These are phyloP conservation scores for Pseudopithomyces maydicus DNA, from an alignment of 2,329 filamentous ascomycete genomes.

Conservation along the genomic window DNA sequence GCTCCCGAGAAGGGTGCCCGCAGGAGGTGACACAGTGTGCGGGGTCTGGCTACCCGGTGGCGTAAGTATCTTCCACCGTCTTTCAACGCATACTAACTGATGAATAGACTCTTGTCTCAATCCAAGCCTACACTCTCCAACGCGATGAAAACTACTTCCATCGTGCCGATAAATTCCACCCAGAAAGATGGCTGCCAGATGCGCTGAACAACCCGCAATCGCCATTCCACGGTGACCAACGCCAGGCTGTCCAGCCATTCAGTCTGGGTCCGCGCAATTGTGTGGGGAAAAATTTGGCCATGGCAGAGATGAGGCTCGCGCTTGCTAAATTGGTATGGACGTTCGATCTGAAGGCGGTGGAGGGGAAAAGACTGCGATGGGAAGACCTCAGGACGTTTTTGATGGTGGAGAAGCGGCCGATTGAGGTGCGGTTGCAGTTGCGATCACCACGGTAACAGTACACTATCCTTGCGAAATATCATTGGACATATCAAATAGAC, in stretches of 20 bases:
- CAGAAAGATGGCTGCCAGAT: slow-evolving; percentile 8
- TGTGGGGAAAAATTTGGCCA: slow-evolving; percentile 19
- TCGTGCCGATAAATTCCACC: neutral
- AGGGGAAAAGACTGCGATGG: neutral
- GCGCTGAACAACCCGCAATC: neutral
- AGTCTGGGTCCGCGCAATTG: slow-evolving; percentile 15
- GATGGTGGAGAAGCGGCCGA: neutral
- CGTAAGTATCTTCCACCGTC: neutral
- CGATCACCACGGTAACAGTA: neutral
- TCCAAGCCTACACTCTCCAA: neutral
- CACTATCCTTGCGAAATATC: no score
- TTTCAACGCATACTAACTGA: neutral
- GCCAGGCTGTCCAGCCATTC: slow-evolving; percentile 19
- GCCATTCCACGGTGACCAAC: slow-evolving; percentile 27
- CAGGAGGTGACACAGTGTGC: neutral
- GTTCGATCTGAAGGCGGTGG: neutral
- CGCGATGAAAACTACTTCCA: neutral
- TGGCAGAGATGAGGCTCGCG: slow-evolving; percentile 23
- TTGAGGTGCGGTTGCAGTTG: neutral
- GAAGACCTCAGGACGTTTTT: neutral
- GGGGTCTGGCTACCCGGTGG: neutral
- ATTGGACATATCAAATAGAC: no score
- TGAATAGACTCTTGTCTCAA: neutral
- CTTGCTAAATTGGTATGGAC: slow-evolving; percentile 17
- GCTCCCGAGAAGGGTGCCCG: neutral